These are phyloP conservation scores for Vanderwaltozyma tropicalis DNA, from an alignment of 805 yeast species.

Conservation along the genomic window DNA sequence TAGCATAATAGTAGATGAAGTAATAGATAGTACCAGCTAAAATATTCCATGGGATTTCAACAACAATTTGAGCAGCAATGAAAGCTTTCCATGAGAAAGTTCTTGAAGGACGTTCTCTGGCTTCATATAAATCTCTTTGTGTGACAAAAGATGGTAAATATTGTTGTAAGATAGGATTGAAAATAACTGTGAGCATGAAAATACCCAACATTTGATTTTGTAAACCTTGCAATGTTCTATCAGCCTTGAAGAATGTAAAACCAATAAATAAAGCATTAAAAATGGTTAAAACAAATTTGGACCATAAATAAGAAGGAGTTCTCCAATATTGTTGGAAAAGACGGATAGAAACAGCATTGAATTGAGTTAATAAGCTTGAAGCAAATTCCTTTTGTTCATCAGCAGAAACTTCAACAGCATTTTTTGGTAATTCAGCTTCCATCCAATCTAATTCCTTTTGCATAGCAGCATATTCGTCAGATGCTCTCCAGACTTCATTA, in stretches of 20 bases:
- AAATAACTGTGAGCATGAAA: slow-evolving; percentile 52
- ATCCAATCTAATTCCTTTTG: slow-evolving; percentile 49
- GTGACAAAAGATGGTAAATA: slow-evolving; percentile 49
- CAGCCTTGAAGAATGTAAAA: slow-evolving; percentile 63
- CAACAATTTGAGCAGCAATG: slow-evolving; percentile 49
- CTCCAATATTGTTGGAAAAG: slow-evolving; percentile 59
- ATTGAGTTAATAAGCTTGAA: slow-evolving; percentile 34
- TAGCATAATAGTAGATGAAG: slow-evolving; percentile 63
- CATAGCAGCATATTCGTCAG: slow-evolving; percentile 50
- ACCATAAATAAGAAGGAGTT: slow-evolving; percentile 53
- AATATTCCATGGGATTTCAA: slow-evolving; percentile 58
- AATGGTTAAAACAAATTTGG: slow-evolving; percentile 43
- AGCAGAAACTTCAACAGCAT: slow-evolving; percentile 26
- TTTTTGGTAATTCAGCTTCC: slow-evolving; percentile 46
- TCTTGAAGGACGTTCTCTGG: slow-evolving; percentile 63
- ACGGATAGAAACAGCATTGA: slow-evolving; percentile 39
- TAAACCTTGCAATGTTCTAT: slow-evolving; percentile 51
- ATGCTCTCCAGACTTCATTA: slow-evolving; percentile 66
- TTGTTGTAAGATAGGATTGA: slow-evolving; percentile 52
- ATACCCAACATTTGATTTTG: slow-evolving; percentile 76
- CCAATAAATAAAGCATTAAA: slow-evolving; percentile 59
- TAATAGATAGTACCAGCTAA: slow-evolving; percentile 51
- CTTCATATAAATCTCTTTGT: slow-evolving; percentile 61
- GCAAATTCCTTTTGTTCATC: slow-evolving; percentile 35
- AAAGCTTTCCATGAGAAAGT: slow-evolving; percentile 62